Base-by-base conservation (phyloP, 805 yeast genomes). In the Pichia paraexigua region DNA sequence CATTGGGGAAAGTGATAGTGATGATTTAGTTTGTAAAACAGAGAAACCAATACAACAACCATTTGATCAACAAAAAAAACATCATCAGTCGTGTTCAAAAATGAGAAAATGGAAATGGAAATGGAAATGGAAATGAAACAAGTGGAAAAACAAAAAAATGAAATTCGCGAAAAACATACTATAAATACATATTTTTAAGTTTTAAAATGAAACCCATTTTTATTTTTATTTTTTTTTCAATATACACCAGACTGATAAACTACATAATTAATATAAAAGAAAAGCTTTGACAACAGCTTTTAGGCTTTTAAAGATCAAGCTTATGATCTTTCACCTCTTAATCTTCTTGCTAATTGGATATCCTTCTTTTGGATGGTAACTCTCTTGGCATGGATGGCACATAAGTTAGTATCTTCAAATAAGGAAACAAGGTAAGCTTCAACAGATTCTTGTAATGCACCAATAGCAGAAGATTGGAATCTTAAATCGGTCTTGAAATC, bases 361-460 rank as follows among this genome's bases (percentile, higher is more conserved):
- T 92, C 99, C 78, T 91, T 91, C 88, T 90, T 92, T 81, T 89
- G 96, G 68, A 92, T 89, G 60, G 99, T 92, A 63, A 92, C 98
- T 77, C 99, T 86, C 84, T 94, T 92, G 66, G 98, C 99, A 75
- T 92, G 99, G 63, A 90, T 88, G 59, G 98, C 97, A 78, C 97
- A 94, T 78, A 92, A 81, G 79, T 91, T 92, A 60, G 98, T 94
- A 74, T 94, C 98, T 79, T 92, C 98, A 63, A 92, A 94, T 67
- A 92, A 75, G 55, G 96, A 88, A 50, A 92, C 97, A 65, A 94
- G 79, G 81, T 90, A 94, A 67, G 97, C 97, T 79, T 92, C 99
- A 58, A 92, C 96, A 58, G 98, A 91, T 77, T 94, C 99, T 74
- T 92, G 99, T 65, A 92, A 78, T 62, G 99, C 99, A 75, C 96